Evolutionary conservation across 352 stramenopile genomes (phyloP), one percentile per base, ranked within the genome.

Genomic region (Pythium inflatum): DNA sequence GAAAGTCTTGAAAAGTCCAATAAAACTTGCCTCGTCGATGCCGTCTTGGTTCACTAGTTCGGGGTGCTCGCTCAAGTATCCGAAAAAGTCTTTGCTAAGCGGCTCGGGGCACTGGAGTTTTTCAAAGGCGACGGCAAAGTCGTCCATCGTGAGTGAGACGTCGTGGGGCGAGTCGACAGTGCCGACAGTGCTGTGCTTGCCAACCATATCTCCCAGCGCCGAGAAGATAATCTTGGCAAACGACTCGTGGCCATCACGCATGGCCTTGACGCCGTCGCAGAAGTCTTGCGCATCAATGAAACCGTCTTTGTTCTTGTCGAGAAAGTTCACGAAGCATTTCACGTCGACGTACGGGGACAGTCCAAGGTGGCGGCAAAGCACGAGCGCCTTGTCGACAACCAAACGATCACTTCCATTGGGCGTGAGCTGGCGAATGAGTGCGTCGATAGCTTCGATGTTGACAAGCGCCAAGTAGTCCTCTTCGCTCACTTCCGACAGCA

Each of bases 281-380:
- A 92, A 92, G 49, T 93, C 86, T 28, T 78, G 75, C 3, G 86
- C 86, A 34, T 87, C 75, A 68, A 93, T 91, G 65, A 89, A 93
- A 25, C 84, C 86, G 33, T 93, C 86, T 14, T 81, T 62, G 57
- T 93, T 77, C 24, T 78, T 78, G 51, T 93, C 86, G 30, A 93
- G 38, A 60, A 93, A 92, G 22, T 40, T 46, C 14, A 91, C 82
- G 33, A 91, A 92, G 1, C 51, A 60, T 30, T 88, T 77, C 45
- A 85, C 80, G 58, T 91, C 81, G 3, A 93, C 79, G 53, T 79
- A 91, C 3, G 83, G 78, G 22, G 81, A 93, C 14, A 93, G 57
- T 5, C 84, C 81, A 28, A 93, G 64, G 3, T 80, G 80, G 28
- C 76, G 78, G 7, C 79, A 80, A 22, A 93, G 74, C 33, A 88